Base-by-base conservation (phyloP, 208 protist species). In the Naegleria fowleri region DNA sequence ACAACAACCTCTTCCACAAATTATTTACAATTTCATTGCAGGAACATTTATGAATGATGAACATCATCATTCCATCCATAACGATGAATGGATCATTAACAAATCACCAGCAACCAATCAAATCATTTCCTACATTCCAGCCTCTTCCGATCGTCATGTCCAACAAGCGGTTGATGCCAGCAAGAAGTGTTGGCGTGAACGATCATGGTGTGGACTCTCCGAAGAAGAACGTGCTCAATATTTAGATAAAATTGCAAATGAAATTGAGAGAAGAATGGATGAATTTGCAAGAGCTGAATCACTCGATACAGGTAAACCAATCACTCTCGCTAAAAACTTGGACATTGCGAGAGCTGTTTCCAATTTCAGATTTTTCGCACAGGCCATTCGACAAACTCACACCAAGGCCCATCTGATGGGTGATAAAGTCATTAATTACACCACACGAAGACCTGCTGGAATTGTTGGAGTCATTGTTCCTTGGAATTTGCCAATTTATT, bases 401-500 rank as follows among this genome's bases (percentile, higher is more conserved):
- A 92, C 85, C 39, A 85, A 76, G 4, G 89, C 87, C 48, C 67
- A 90, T 41, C 88, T 90, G n/a, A 92, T 93, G 36, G 51, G 36
- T 52, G 25, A 25, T 25, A 41, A 40, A 83, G 92, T 92, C n/a
- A 84, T 96, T 19, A 95, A 96, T 92, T 95, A 95, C 90, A 95
- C 94, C 7, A 2, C 92, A 0, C 87, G 93, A 51, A 55, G 0
- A 48, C 95, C 95, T 36, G 25, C 96, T 38, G 95, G 95, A 48
- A 93, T 96, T 25, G 89, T 83, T 39, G 95, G 92, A 33, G 89
- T 96, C 13, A 96, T 96, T 67, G 93, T 94, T 25, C 95, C 95
- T 33, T 96, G 95, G 94, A 96, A 96, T 90, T 90, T 97, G 5
- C 95, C 95, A 38, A 58, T 97, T 52, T 97, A 97, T 55, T 86